Evolutionary conservation across 805 yeast species (phyloP), one percentile per base, ranked within the genome.

Genomic region (Vanderwaltozyma polyspora): DNA sequence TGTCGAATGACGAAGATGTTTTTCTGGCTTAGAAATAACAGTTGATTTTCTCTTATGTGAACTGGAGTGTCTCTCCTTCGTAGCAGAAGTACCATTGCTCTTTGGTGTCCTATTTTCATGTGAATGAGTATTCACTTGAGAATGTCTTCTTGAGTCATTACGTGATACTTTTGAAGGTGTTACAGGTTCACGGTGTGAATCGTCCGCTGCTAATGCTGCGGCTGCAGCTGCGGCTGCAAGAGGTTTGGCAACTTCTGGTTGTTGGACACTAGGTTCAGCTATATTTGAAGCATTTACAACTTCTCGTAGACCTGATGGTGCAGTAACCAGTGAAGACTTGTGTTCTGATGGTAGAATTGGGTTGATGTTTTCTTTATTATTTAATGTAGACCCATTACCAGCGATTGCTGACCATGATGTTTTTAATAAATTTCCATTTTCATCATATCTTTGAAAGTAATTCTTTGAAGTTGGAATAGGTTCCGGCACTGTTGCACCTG

Each of bases 401-500:
- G n/a, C n/a, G n/a, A n/a, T n/a, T n/a, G n/a, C n/a, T n/a, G n/a
- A n/a, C n/a, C n/a, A n/a, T n/a, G n/a, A n/a, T n/a, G n/a, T n/a
- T n/a, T n/a, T n/a, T 14, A 35, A 6, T 5, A 26, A 22, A 14
- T 35, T 28, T 6, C 38, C 38, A 18, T 31, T 24, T 16, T 37
- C 32, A 21, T 41, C 45, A 22, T 38, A 34, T 37, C 52, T 45
- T 26, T 42, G 27, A 29, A 46, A 39, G 26, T 44, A 47, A 25
- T 52, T 50, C 30, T 46, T 41, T 7, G 60, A 55, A 7, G 57
- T 52, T 31, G 59, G 59, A 15, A 55, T 51, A 12, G 48, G 38
- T 11, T 42, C 46, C 6, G 60, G 59, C 10, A 52, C 25, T 12
- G 59, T 55, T 1, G 60, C 59, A 23, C 59, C 60, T 6, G 59